Percentiles rank a stretch among this genome's conserved stretches.
phyloP scores from a whole-genome alignment of 2,329 filamentous ascomycete genomes.

The Didymella lethalis region DNA sequence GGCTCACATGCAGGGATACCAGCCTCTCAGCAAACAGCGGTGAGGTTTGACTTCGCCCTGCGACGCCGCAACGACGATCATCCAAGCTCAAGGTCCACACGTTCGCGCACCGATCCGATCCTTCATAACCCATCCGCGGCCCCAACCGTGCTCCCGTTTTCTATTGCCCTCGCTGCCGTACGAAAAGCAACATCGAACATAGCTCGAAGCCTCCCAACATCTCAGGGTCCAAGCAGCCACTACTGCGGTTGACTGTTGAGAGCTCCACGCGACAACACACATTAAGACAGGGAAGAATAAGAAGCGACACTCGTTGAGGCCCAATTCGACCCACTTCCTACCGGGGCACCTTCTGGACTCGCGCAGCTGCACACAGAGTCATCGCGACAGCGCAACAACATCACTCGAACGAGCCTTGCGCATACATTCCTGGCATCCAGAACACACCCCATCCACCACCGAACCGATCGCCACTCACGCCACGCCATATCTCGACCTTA shows the following conservation, averaged over 20 bases:
- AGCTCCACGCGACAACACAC: conserved; percentile 9
- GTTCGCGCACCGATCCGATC: conserved; percentile 34
- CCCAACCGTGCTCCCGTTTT: conserved; percentile 31
- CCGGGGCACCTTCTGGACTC: conserved; percentile 21
- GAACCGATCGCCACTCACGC: background rate
- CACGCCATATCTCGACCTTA: conserved; percentile 11
- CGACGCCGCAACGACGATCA: conserved; percentile 20
- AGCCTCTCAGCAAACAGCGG: conserved; percentile 24
- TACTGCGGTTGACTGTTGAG: conserved; percentile 6
- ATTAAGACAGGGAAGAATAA: conserved; percentile 10
- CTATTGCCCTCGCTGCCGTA: background rate
- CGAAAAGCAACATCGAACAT: background rate
- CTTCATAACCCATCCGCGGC: conserved; percentile 15
- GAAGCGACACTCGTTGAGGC: conserved; percentile 19
- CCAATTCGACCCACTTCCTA: conserved; percentile 29
- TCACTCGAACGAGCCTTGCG: conserved; percentile 2
- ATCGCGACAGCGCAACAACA: conserved; percentile 9
- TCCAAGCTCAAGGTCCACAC: conserved; percentile 33
- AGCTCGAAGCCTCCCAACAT: background rate
- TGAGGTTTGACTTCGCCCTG: conserved; percentile 30
- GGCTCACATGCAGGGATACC: conserved; percentile 27
- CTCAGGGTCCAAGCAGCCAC: conserved; percentile 4
- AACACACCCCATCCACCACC: background rate
- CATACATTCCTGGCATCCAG: background rate
- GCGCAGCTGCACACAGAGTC: conserved; percentile 8